Conservation (phyloP, 1,284 basidiomycete genomes). For the Tylopilus sp. region DNA sequence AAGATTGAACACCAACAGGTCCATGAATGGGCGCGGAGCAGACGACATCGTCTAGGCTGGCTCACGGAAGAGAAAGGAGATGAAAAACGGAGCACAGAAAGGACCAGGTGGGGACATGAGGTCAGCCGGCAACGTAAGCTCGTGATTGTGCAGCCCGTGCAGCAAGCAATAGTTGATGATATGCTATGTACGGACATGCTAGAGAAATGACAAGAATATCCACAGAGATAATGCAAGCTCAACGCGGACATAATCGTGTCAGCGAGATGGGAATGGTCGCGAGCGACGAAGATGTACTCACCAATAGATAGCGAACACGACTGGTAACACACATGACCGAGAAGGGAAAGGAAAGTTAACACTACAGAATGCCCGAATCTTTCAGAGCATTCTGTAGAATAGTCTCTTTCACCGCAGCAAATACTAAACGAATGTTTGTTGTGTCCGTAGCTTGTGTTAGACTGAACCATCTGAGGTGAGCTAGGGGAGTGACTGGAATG, state of each 20-base stretch:
- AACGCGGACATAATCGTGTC: background rate
- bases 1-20: background rate
- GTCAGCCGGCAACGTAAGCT: background rate
- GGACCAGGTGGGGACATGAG: background rate
- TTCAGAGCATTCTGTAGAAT: constrained; percentile 85
- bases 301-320: constrained; percentile 27
- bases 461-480: constrained; percentile 35
- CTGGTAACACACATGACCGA: constrained; percentile 6
- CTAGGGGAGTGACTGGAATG: accelerated
- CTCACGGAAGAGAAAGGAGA: background rate
- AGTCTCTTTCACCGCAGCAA: constrained; percentile 97
- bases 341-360: background rate
- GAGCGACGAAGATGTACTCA: constrained; percentile 3
- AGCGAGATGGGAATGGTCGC: background rate
- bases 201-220: constrained; percentile 25
- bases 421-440: constrained; percentile 82
- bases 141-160: background rate
- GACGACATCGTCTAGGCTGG: background rate
- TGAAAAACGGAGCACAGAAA: background rate
- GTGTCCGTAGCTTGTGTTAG: constrained; percentile 80
- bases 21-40: background rate
- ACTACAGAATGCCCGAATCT: constrained; percentile 70
- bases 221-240: constrained; percentile 32
- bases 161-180: constrained; percentile 26
- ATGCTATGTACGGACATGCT: constrained; percentile 31